These are phyloP conservation scores for Quercus dentata DNA, from an alignment of 306 rosid species.

Conservation along the genomic window DNA sequence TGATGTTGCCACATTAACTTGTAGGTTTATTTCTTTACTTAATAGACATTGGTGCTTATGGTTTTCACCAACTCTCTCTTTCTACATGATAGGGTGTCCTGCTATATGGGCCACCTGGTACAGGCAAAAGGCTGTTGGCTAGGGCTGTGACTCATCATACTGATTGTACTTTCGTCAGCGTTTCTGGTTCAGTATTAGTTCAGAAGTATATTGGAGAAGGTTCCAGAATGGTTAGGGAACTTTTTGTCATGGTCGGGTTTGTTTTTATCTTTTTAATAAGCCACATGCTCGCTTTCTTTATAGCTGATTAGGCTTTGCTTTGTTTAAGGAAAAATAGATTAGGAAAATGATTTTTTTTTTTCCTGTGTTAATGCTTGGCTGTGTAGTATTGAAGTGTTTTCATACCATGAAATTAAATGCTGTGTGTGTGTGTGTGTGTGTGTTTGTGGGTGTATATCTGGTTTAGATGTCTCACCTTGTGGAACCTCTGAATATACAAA, in stretches of 20 bases:
- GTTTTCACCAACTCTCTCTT: not conserved
- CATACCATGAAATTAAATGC: not conserved
- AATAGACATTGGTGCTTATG: not conserved
- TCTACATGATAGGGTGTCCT: constrained; percentile 64
- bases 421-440: too few relatives aligned
- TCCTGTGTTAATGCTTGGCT: not conserved
- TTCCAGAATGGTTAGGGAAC: constrained; percentile 98
- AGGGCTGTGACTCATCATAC: constrained; percentile 99
- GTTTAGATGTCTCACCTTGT: not conserved
- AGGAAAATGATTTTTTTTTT: not conserved
- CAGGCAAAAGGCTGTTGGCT: constrained; percentile 95
- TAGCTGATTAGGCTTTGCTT: not conserved
- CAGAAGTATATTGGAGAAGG: constrained; percentile 99
- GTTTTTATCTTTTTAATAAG: constrained; percentile 15
- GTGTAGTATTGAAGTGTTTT: not conserved
- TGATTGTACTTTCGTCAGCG: constrained; percentile 96
- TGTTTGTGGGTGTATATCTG: not conserved
- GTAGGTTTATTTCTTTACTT: not conserved
- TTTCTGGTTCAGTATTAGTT: constrained; percentile 93
- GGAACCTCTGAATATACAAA: not conserved
- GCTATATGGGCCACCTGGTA: constrained; percentile 96
- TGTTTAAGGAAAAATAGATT: not conserved
- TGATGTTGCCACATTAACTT: not conserved
- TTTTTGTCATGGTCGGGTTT: constrained; percentile 96
- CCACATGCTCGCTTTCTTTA: not conserved